Evolutionary conservation across 1,284 basidiomycete genomes (phyloP).

Genomic region (Malassezia sympodialis): DNA sequence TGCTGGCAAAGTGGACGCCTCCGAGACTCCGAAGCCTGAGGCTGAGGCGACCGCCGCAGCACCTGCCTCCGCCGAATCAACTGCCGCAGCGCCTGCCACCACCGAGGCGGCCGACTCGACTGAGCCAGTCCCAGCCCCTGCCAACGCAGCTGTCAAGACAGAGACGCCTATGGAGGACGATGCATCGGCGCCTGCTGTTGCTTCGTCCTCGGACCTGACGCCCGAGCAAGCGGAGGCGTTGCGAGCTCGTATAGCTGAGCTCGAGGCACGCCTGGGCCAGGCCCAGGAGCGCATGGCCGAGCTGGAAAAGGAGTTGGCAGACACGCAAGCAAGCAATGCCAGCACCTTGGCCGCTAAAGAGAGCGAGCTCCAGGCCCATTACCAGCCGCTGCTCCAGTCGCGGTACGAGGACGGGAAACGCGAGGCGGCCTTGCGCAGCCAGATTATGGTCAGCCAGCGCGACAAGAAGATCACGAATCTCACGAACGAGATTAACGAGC

Average conservation of each 20-base stretch:
- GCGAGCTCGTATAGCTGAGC: conserved; percentile 11
- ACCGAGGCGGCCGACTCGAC: no score
- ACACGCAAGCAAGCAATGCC: background rate
- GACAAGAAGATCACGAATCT: conserved; percentile 44
- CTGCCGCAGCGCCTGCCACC: no score
- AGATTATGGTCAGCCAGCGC: conserved; percentile 41
- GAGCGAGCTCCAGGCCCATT: conserved; percentile 30
- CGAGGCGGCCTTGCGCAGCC: conserved; percentile 43
- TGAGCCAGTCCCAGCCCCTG: background rate
- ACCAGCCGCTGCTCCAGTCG: conserved; percentile 34
- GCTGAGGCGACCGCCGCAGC: background rate
- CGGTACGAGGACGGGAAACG: conserved; percentile 44
- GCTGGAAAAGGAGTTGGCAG: conserved; percentile 28
- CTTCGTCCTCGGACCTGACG: background rate
- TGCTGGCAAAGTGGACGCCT: background rate
- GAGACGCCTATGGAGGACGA: background rate
- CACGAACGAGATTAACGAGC: conserved; percentile 33
- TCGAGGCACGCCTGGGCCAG: conserved; percentile 11
- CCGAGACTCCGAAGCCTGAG: background rate
- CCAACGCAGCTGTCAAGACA: background rate
- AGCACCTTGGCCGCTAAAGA: conserved; percentile 23
- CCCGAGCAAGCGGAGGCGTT: background rate
- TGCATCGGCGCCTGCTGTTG: background rate
- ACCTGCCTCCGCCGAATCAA: background rate
- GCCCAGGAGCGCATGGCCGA: conserved; percentile 30